Conservation (phyloP, 495 filamentous ascomycete genomes). For the Penicillium chermesinum region DNA sequence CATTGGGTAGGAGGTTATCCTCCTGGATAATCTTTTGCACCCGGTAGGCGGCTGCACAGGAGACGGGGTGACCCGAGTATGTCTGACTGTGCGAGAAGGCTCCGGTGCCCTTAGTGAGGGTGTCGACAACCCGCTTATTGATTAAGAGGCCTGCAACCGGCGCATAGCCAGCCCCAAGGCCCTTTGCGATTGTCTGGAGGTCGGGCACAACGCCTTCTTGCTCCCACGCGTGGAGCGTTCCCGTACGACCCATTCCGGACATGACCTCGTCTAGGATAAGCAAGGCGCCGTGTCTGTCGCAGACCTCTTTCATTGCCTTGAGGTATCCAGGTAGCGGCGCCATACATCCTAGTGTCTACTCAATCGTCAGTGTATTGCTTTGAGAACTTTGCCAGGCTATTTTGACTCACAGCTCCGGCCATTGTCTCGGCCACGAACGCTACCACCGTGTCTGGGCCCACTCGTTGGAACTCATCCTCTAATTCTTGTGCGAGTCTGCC, state of each 20-base stretch:
- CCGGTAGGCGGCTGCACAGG: conserved; percentile 51
- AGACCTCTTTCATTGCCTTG: conserved; percentile 30
- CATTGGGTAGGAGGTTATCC: conserved; percentile 47
- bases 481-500: conserved; percentile 59
- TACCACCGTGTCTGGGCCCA: conserved; percentile 67
- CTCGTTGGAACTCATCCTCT: conserved; percentile 65
- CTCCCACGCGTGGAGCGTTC: conserved; percentile 65
- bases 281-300: conserved; percentile 36
- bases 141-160: conserved; percentile 59
- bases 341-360: conserved; percentile 11
- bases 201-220: conserved; percentile 57
- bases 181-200: conserved; percentile 65
- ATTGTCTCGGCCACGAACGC: conserved; percentile 75
- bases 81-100: conserved; percentile 56
- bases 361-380: neutral
- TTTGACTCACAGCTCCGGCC: conserved; percentile 46
- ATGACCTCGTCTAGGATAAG: conserved; percentile 75
- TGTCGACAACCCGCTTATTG: conserved; percentile 47
- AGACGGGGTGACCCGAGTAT: conserved; percentile 54
- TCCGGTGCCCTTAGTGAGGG: conserved; percentile 50
- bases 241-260: conserved; percentile 72
- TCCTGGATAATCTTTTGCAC: conserved; percentile 50
- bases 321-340: conserved; percentile 37
- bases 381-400: conserved; percentile 25
- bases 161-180: conserved; percentile 60